Conservation (phyloP, 2,329 filamentous ascomycete genomes). For the Fusarium duplospermum region DNA sequence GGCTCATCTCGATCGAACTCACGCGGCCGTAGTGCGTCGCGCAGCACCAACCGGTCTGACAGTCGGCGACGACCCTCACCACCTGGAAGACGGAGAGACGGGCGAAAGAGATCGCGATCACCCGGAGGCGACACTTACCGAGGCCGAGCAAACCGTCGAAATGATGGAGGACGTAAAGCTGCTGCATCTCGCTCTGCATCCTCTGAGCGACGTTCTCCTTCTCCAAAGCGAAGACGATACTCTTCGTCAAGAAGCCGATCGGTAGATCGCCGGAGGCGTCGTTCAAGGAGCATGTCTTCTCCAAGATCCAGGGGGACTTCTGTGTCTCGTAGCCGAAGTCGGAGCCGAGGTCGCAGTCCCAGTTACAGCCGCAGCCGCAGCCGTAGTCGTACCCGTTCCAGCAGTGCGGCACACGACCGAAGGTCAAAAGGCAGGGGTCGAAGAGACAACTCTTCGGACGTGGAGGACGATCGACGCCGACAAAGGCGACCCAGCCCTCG, state of each 20-base stretch:
- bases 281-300: slow-evolving; percentile 52
- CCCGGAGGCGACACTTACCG: slow-evolving; percentile 46
- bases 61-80: slow-evolving; percentile 50
- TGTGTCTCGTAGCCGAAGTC: slow-evolving; percentile 47
- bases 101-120: slow-evolving; percentile 56
- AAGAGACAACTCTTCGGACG: slow-evolving; percentile 26
- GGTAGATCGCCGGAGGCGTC: slow-evolving; percentile 52
- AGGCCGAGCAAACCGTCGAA: slow-evolving; percentile 36
- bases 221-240: slow-evolving; percentile 63
- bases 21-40: slow-evolving; percentile 47
- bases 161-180: slow-evolving; percentile 36
- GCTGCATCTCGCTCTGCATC: slow-evolving; percentile 52
- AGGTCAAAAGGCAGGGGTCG: slow-evolving; percentile 25
- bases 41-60: slow-evolving; percentile 47
- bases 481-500: slow-evolving; percentile 15
- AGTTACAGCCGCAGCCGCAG: slow-evolving; percentile 14
- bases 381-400: slow-evolving; percentile 32
- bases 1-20: slow-evolving; percentile 49
- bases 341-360: slow-evolving; percentile 20
- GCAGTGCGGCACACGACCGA: slow-evolving; percentile 33
- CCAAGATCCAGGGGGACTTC: slow-evolving; percentile 55
- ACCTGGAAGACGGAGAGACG: slow-evolving; percentile 47
- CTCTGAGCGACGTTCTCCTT: slow-evolving; percentile 54
- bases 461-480: slow-evolving; percentile 18
- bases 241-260: slow-evolving; percentile 62